Percentiles rank a stretch among this genome's conserved stretches.
Conservation (phyloP, 345 rosid species). For the Populus ilicifolia region DNA sequence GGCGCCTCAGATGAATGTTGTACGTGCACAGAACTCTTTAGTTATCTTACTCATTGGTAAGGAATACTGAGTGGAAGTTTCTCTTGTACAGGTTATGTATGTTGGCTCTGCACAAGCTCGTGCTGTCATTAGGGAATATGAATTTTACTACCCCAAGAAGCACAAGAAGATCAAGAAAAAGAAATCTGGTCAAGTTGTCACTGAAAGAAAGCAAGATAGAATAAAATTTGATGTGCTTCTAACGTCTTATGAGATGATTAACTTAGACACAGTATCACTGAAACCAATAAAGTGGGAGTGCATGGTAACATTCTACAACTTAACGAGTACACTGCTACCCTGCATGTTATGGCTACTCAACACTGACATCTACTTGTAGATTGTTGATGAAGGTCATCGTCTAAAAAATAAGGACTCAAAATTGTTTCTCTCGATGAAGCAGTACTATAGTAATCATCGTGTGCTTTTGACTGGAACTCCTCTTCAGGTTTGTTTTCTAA, state of each 20-base stretch:
- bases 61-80: conserved; percentile 10
- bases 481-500: conserved; percentile 67
- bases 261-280: conserved; percentile 69
- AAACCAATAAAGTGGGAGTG: conserved; percentile 97
- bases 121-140: conserved; percentile 82
- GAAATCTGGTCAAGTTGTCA: conserved; percentile 74
- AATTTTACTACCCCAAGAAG: conserved; percentile 74
- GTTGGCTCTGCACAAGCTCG: conserved; percentile 88
- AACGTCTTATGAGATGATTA: conserved; percentile 98
- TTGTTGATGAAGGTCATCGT: conserved; percentile 99
- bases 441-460: conserved; percentile 83
- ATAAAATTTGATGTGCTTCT: conserved; percentile 96
- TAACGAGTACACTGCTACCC: conserved; percentile 7
- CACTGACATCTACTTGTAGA: conserved; percentile 46
- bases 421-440: conserved; percentile 84
- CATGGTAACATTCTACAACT: conserved; percentile 62
- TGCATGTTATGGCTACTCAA: conserved; percentile 18
- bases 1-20: conserved; percentile 99
- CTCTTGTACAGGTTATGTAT: conserved; percentile 74
- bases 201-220: conserved; percentile 89
- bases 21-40: conserved; percentile 37
- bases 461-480: conserved; percentile 98
- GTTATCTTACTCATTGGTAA: not conserved
- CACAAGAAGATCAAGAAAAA: conserved; percentile 76
- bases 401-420: conserved; percentile 97